Base-by-base conservation (phyloP, 2,329 filamentous ascomycete genomes). In the Parascedosporium putredinis region DNA sequence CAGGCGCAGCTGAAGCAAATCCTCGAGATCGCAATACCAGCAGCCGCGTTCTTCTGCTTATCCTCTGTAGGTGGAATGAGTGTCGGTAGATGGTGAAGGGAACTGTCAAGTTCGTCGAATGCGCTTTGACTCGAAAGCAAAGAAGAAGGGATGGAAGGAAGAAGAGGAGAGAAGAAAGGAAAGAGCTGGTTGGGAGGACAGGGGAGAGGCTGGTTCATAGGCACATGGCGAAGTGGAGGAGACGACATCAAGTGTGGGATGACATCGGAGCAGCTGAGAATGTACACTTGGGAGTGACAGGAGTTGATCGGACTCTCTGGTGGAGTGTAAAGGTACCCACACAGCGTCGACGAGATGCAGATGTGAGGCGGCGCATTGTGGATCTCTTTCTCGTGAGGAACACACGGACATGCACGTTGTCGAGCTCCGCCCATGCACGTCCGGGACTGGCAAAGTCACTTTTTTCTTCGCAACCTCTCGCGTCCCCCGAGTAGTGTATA, bases 1-100 rank as follows among this genome's bases (percentile, higher is more conserved):
- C 38, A 42, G 38, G n/a, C 23, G 38, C 38, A 42, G 38, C 38
- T 42, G 38, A 42, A 42, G 38, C 38, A 42, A 42, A 42, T 42
- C 38, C 12, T 42, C 38, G 20, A 42, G 38, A 42, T 42, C 38
- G 38, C 38, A 18, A 42, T 42, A 42, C 38, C 38, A 42, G 38
- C 38, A 42, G 38, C 38, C n/a, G 20, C 38, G 38, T 42, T 42
- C 38, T 22, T 42, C 38, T 42, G 38, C 38, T 20, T 23, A 25
- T 38, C 33, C 7, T 18, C 14, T 24, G 29, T n/a, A n/a, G n/a
- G 44, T 29, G 10, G 43, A 45, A 45, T 27, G 29, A 25, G 9
- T 27, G 44, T 10, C 23, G 9, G n/a, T n/a, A n/a, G n/a, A n/a
- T 20, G 20, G 23, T 42, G 38, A 42, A 42, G 38, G 46, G 38